Conservation (phyloP, 768 basidiomycete genomes). For the Candolleomyces aberdarensis region DNA sequence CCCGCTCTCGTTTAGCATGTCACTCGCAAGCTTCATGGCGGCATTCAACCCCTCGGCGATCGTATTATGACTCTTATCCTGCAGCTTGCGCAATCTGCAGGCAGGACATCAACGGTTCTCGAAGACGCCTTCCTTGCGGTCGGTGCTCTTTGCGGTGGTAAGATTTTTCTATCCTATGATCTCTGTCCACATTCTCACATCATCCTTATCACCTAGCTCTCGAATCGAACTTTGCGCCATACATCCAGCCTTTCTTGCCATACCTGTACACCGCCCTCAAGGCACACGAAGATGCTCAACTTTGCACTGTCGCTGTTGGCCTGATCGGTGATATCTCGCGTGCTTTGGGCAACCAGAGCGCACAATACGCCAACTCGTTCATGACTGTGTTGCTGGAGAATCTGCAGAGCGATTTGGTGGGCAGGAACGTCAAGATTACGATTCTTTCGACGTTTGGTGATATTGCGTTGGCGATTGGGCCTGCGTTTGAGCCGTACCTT, state of each 20-base stretch:
- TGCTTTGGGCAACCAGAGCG: conserved; percentile 81
- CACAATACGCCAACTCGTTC: conserved; percentile 81
- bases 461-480: conserved; percentile 88
- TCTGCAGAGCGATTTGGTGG: conserved; percentile 84
- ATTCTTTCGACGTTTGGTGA: conserved; percentile 96
- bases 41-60: conserved; percentile 87
- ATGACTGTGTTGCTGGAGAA: conserved; percentile 93
- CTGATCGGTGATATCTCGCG: conserved; percentile 96
- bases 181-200: neutral
- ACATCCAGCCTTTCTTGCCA: conserved; percentile 82
- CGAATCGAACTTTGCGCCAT: conserved; percentile 74
- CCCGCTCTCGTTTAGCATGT: conserved; percentile 53
- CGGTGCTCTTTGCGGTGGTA: conserved; percentile 79
- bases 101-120: conserved; percentile 90
- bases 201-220: conserved; percentile 45
- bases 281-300: conserved; percentile 90
- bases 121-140: conserved; percentile 96
- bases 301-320: conserved; percentile 94
- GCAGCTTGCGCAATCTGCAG: conserved; percentile 79
- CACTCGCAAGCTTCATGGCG: conserved; percentile 76
- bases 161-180: conserved; percentile 15
- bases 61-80: conserved; percentile 93
- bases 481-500: conserved; percentile 83
- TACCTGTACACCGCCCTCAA: conserved; percentile 87
- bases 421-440: conserved; percentile 95